These are phyloP conservation scores for Biscutella laevigata DNA, from an alignment of 441 rosid genomes.

Conservation along the genomic window DNA sequence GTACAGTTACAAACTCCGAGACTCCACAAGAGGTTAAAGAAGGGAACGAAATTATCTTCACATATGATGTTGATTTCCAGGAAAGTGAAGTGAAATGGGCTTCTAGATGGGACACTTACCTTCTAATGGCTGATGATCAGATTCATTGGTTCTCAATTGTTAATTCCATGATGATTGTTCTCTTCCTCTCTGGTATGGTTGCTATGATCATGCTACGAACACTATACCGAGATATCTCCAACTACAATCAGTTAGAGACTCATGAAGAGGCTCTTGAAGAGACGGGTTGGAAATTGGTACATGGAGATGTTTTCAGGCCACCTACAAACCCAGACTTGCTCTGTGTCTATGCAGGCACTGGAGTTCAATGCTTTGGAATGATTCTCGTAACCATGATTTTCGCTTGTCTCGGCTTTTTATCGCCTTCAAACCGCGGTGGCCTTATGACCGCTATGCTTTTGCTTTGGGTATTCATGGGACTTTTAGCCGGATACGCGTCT, in stretches of 20 bases:
- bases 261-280: constrained; percentile 94
- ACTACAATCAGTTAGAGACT: constrained; percentile 89
- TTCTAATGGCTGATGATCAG: constrained; percentile 87
- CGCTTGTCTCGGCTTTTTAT: constrained; percentile 80
- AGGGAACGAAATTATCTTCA: constrained; percentile 66
- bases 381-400: constrained; percentile 79
- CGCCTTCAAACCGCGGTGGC: constrained; percentile 90
- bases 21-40: constrained; percentile 81
- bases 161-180: constrained; percentile 88
- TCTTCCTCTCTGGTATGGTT: constrained; percentile 94
- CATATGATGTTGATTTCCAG: constrained; percentile 83
- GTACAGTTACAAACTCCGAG: constrained; percentile 59
- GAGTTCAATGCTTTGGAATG: constrained; percentile 95
- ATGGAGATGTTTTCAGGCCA: constrained; percentile 85
- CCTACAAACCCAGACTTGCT: constrained; percentile 69
- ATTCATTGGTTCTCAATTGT: constrained; percentile 94
- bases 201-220: constrained; percentile 96
- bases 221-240: constrained; percentile 82
- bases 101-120: constrained; percentile 93
- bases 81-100: constrained; percentile 95
- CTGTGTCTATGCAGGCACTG: constrained; percentile 85
- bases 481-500: constrained; percentile 71
- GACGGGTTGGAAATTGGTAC: constrained; percentile 89
- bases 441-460: constrained; percentile 86
- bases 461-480: constrained; percentile 93